These are phyloP conservation scores for Taxawa tesnikishii DNA, from an alignment of 2,329 filamentous ascomycete species.

Conservation along the genomic window DNA sequence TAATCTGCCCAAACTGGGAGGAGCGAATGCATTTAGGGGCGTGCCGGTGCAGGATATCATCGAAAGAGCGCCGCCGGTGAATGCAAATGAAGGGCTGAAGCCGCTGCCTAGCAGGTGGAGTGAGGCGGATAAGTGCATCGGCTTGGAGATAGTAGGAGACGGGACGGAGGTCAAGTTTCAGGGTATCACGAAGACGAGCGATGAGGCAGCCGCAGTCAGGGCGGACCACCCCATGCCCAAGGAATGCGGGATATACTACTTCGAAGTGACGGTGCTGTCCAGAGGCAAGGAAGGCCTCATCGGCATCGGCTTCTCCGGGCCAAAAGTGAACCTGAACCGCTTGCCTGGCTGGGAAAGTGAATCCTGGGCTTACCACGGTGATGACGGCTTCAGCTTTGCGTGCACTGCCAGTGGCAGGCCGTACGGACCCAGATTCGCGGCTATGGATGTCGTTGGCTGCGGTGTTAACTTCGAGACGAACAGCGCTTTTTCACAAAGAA, in stretches of 20 bases:
- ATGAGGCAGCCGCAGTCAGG: slow-evolving; percentile 72
- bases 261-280: slow-evolving; percentile 57
- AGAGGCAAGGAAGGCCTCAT: slow-evolving; percentile 47
- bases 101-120: slow-evolving; percentile 77
- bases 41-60: slow-evolving; percentile 62
- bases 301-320: slow-evolving; percentile 49
- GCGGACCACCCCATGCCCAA: slow-evolving; percentile 77
- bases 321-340: slow-evolving; percentile 46
- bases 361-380: slow-evolving; percentile 55
- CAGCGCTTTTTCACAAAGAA: slow-evolving; percentile 53
- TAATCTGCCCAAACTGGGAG: slow-evolving; percentile 48
- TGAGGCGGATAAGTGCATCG: slow-evolving; percentile 58
- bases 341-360: slow-evolving; percentile 55
- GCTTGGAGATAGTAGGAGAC: slow-evolving; percentile 62
- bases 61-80: slow-evolving; percentile 51
- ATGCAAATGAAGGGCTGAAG: slow-evolving; percentile 44
- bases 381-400: slow-evolving; percentile 52
- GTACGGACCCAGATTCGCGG: slow-evolving; percentile 49
- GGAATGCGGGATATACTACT: slow-evolving; percentile 92
- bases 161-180: slow-evolving; percentile 58
- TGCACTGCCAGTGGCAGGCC: slow-evolving; percentile 43
- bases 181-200: slow-evolving; percentile 44
- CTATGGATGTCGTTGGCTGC: slow-evolving; percentile 50
- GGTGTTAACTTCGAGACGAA: slow-evolving; percentile 52
- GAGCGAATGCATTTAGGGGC: slow-evolving; percentile 58